Evolutionary conservation across 139 green algal genomes (phyloP), one percentile per base, ranked within the genome.

Genomic region (Nannochloris sp.): DNA sequence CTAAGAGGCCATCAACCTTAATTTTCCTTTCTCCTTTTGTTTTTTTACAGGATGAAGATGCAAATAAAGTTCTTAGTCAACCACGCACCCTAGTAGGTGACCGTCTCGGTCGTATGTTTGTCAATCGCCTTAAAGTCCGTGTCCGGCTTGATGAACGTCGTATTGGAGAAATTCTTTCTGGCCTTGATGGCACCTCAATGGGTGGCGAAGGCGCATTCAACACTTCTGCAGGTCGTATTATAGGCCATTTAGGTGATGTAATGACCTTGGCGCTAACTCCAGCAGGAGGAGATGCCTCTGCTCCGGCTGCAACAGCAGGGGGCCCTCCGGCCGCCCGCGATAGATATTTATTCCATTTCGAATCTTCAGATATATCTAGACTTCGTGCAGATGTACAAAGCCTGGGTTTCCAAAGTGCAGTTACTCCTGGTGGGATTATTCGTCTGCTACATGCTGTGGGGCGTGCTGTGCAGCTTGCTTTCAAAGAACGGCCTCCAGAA

Each of bases 321-420:
- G 14, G 19, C 27, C 13, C 3, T 32, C 53, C 9, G 15, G 27
- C 27, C 63, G n/a, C n/a, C n/a, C n/a, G n/a, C n/a, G 35, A 30
- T 9, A 36, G 44, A 34, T 85, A 76, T 57, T 61, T 88, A 69
- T 57, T 92, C 10, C 77, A 74, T 30, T 67, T 92, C 35, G 71
- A 78, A 24, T 81, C 69, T 54, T 87, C 83, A 56, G 83, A 93
- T 37, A 70, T 90, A 23, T 83, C 71, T 15, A 76, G 82, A 5
- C 65, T 91, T 45, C 64, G 72, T 15, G 78, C 71, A 6, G 78
- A 88, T 15, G 51, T 92, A 24, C 76, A 83, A 25, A 68, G 62
- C n/a, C 62, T 84, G 27, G 77, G 78, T 6, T 89, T 90, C 61
- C 63, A 60, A 33, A 74, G 55, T 24, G 70, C 55, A 0, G 58